A percentile compares a stretch with the other conserved stretches of the same genome.
Evolutionary conservation across 805 yeast species (phyloP).

Genomic region (Kodamaea kaohsiungensis): DNA sequence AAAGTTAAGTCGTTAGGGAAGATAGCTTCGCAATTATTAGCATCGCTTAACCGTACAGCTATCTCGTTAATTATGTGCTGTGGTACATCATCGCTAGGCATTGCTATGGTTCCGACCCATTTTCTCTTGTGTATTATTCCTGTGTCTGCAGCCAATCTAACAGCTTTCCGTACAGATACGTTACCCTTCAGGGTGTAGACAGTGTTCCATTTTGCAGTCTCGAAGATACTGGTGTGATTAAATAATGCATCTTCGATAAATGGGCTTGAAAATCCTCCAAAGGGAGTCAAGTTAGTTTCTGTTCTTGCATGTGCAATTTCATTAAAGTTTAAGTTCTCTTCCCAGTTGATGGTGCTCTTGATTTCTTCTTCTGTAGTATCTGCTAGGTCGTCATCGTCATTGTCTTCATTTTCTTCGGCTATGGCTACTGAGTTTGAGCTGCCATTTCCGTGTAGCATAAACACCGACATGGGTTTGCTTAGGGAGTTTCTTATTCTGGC

Average conservation of each 20-base stretch:
- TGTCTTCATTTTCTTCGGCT: conserved; percentile 24
- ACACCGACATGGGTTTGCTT: conserved; percentile 17
- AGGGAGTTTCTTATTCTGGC: conserved; percentile 19
- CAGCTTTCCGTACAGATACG: conserved; percentile 85
- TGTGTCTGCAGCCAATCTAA: conserved; percentile 53
- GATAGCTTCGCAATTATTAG: conserved; percentile 64
- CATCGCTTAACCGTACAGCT: conserved; percentile 41
- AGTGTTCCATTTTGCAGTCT: conserved; percentile 71
- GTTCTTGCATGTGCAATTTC: conserved; percentile 9
- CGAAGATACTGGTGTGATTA: conserved; percentile 48
- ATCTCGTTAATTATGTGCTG: conserved; percentile 55
- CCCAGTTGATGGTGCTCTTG: conserved; percentile 6
- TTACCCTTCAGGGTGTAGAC: conserved; percentile 75
- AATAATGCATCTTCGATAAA: conserved; percentile 45
- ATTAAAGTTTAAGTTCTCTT: conserved; percentile 9
- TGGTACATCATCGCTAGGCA: conserved; percentile 85
- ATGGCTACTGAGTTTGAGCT: conserved; percentile 32
- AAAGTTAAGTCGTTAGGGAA: conserved; percentile 76
- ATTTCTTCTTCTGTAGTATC: not conserved
- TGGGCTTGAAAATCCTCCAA: conserved; percentile 74
- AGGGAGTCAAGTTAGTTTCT: conserved; percentile 51
- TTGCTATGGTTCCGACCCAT: conserved; percentile 93
- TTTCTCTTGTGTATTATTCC: conserved; percentile 38
- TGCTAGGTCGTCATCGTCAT: not conserved
- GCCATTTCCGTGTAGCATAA: conserved; percentile 24